phyloP scores from a whole-genome alignment of 768 basidiomycete species.

The Trametes maxima region DNA sequence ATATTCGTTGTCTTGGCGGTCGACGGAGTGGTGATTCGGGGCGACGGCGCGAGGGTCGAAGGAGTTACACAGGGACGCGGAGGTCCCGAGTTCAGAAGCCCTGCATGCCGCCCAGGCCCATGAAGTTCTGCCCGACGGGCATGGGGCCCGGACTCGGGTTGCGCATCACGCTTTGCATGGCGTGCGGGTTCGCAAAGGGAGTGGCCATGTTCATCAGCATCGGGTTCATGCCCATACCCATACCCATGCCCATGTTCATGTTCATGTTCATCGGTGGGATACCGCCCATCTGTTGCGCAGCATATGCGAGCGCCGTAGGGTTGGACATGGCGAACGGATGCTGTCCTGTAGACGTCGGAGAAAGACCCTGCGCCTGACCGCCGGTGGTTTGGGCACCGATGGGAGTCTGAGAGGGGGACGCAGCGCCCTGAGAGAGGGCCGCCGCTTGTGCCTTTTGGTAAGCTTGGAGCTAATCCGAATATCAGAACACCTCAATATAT shows the following conservation, averaged over 20 bases:
- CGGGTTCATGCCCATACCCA: conserved; percentile 53
- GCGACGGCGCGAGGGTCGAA: neutral
- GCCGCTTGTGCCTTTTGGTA: conserved; percentile 62
- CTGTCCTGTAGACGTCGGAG: conserved; percentile 44
- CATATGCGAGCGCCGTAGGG: conserved; percentile 58
- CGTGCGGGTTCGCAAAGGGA: conserved; percentile 61
- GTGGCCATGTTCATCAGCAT: conserved; percentile 56
- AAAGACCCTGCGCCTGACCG: conserved; percentile 39
- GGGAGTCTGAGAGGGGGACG: conserved; percentile 34
- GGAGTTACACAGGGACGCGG: neutral
- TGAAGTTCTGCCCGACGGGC: conserved; percentile 34
- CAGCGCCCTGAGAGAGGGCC: conserved; percentile 27
- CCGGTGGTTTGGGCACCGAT: conserved; percentile 29
- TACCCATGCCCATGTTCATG: conserved; percentile 38
- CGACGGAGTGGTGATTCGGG: neutral
- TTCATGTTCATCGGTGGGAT: conserved; percentile 60
- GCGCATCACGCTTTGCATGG: conserved; percentile 89
- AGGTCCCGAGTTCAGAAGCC: conserved; percentile 24
- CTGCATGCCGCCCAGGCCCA: conserved; percentile 36
- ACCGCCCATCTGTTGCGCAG: conserved; percentile 39
- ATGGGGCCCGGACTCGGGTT: conserved; percentile 70
- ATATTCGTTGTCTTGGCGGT: neutral
- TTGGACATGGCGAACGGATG: conserved; percentile 51
- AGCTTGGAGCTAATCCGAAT: conserved; percentile 65
- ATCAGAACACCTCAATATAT: conserved; percentile 3